phyloP scores from a whole-genome alignment of 805 yeast genomes.

The Wickerhamomyces xylosicus region DNA sequence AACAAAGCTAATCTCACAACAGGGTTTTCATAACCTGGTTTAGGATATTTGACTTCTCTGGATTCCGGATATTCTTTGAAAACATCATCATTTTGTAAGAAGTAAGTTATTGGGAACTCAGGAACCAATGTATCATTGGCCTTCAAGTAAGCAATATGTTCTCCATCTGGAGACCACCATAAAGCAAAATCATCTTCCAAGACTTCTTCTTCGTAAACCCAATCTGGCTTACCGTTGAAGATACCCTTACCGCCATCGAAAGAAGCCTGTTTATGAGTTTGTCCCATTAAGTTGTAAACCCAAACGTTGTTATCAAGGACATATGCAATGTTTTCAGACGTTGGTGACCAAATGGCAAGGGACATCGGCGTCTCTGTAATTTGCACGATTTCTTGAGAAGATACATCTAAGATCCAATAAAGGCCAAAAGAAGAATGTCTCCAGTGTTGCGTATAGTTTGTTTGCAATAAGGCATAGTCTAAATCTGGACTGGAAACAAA shows the following conservation, averaged over 20 bases:
- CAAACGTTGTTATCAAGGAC: constrained; percentile 65
- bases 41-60: constrained; percentile 64
- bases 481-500: constrained; percentile 62
- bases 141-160: constrained; percentile 50
- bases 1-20: constrained; percentile 42
- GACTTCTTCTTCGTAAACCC: constrained; percentile 94
- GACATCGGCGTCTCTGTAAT: constrained; percentile 26
- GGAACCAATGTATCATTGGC: constrained; percentile 70
- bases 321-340: constrained; percentile 53
- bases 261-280: constrained; percentile 36
- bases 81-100: constrained; percentile 42
- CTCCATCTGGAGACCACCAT: constrained; percentile 83
- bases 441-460: constrained; percentile 52
- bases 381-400: constrained; percentile 12
- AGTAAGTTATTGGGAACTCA: constrained; percentile 65
- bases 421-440: constrained; percentile 38
- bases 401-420: constrained; percentile 31
- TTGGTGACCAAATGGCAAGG: constrained; percentile 65
- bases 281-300: constrained; percentile 29
- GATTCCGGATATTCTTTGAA: constrained; percentile 50
- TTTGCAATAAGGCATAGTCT: constrained; percentile 43
- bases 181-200: constrained; percentile 56
- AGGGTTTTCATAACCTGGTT: constrained; percentile 76
- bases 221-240: constrained; percentile 85
- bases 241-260: constrained; percentile 58